Base-by-base conservation (phyloP, 768 basidiomycete species). In the Collybia nuda region DNA sequence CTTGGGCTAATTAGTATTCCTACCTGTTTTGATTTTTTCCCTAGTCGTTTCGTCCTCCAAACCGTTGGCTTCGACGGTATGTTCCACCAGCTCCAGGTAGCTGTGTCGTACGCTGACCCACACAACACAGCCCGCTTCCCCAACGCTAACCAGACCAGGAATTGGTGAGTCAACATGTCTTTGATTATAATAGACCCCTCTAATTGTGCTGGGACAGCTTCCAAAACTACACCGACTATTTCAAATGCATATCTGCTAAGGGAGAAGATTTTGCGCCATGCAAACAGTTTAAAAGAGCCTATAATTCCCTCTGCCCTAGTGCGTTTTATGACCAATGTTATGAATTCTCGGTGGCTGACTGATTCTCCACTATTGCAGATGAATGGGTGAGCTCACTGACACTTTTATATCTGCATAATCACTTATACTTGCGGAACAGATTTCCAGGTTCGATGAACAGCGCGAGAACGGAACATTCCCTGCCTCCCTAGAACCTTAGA, bases 201-300 rank as follows among this genome's bases (percentile, higher is more conserved):
- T 41, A 36, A 52, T 59, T 29, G 36, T 40, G 7, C 19, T 38
- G 37, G n/a, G 23, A 38, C 58, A 91, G 89, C 74, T 90, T 84
- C 82, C 93, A 96, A 75, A 94, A 96, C 77, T 98, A 95, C 70
- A 88, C 90, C 54, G 97, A 99, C 73, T 98, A 97, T 80, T 93
- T 95, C 85, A 96, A 96, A 71, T 99, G 97, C 71, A 74, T 98
- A 61, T 71, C 89, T 61, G 95, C 95, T 61, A 98, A 97, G 76
- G 97, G 97, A 59, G 97, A 99, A 60, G 97, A 98, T 52, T 98
- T 86, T 67, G 85, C 87, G n/a, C 94, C 97, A 1, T 98, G 97
- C 87, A 93, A 93, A 76, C 95, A 97, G 71, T 99, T 99, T 85
- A 90, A 89, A 77, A 83, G 85, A 69, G 91, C 91, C 23, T 99